Evolutionary conservation across 179 eudicot species (phyloP).

Genomic region (Beta corolliflora): DNA sequence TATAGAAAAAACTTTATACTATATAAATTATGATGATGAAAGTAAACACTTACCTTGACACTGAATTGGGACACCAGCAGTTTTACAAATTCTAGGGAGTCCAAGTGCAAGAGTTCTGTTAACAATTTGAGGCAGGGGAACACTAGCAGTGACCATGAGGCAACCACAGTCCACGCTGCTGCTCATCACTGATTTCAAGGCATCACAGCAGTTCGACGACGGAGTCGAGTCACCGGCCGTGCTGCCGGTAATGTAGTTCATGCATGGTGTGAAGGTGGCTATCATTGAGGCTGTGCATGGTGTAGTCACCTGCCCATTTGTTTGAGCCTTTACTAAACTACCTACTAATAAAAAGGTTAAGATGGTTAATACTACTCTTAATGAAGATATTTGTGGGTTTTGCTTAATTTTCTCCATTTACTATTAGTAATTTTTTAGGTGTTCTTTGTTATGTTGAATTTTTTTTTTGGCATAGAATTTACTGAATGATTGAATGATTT

Average conservation of each 20-base stretch:
- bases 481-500: neutral
- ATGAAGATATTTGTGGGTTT: slow-evolving; percentile 7
- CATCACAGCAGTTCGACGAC: slow-evolving; percentile 52
- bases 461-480: neutral
- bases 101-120: slow-evolving; percentile 56
- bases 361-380: slow-evolving; percentile 18
- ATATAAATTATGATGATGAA: neutral
- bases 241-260: slow-evolving; percentile 63
- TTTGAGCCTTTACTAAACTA: slow-evolving; percentile 29
- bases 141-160: slow-evolving; percentile 50
- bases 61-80: slow-evolving; percentile 53
- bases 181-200: slow-evolving; percentile 45
- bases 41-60: slow-evolving; percentile 51
- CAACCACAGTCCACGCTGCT: slow-evolving; percentile 67
- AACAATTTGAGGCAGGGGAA: slow-evolving; percentile 48
- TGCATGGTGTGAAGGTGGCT: slow-evolving; percentile 60
- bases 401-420: slow-evolving; percentile 22
- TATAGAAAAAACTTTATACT: neutral
- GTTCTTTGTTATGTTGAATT: neutral
- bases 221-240: slow-evolving; percentile 49
- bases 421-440: neutral
- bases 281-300: slow-evolving; percentile 69
- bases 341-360: neutral
- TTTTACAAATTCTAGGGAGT: slow-evolving; percentile 61
- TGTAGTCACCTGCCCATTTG: slow-evolving; percentile 37